Percentiles rank a stretch among this genome's conserved stretches.
Conservation (phyloP, 768 basidiomycete genomes). For the Tremella fuciformis region DNA sequence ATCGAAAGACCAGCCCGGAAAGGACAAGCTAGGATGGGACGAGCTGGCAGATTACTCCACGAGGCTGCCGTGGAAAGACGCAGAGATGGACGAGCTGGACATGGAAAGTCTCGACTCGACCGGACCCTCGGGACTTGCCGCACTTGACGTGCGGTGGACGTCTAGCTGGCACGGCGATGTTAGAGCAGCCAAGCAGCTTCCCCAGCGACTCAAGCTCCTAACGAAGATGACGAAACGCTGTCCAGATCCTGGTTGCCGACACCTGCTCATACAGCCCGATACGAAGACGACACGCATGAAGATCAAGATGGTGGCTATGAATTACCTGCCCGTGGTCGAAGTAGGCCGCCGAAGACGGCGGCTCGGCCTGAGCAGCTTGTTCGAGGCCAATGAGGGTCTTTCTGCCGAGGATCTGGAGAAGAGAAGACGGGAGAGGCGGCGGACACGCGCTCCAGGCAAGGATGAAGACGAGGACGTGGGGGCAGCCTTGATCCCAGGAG, state of each 20-base stretch:
- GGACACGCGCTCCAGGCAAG: conserved; percentile 18
- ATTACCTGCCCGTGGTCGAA: conserved; percentile 84
- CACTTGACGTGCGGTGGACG: conserved; percentile 49
- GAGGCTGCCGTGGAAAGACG: conserved; percentile 37
- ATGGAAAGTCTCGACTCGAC: conserved; percentile 62
- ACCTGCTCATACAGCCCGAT: conserved; percentile 97
- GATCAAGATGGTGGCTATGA: conserved; percentile 94
- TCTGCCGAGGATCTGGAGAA: conserved; percentile 25
- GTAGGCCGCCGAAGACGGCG: conserved; percentile 52
- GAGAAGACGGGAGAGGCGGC: conserved; percentile 26
- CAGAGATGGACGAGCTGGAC: conserved; percentile 45
- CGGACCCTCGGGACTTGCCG: conserved; percentile 73
- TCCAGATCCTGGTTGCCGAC: conserved; percentile 69
- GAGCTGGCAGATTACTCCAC: conserved; percentile 40
- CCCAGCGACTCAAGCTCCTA: conserved; percentile 84
- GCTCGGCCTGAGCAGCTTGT: conserved; percentile 2
- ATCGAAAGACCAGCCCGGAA: conserved; percentile 8
- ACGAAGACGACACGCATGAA: conserved; percentile 94
- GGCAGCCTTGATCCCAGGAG: conserved; percentile 23
- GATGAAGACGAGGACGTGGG: conserved; percentile 40
- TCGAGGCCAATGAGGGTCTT: neutral
- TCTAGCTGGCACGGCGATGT: conserved; percentile 6
- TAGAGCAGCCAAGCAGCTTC: conserved; percentile 57
- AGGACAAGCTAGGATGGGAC: conserved; percentile 35
- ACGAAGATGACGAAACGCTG: conserved; percentile 96